Evolutionary conservation across 176 grass and related monocot genomes (phyloP).

Genomic region (Ampelocalamus luodianensis): DNA sequence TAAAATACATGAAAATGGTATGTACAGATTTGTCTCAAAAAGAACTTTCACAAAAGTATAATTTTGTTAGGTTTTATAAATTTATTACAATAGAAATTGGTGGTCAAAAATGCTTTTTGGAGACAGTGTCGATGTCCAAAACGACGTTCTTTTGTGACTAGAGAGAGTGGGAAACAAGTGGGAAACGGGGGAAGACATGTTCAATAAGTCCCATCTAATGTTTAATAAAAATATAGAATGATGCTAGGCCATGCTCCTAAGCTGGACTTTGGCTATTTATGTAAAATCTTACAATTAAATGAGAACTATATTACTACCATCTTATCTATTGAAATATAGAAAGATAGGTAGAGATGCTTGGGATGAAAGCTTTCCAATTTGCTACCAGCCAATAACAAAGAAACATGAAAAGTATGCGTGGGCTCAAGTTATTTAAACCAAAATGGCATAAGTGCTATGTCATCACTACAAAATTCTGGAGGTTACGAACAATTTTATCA

Average conservation of each 20-base stretch:
- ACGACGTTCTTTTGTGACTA: too few relatives aligned
- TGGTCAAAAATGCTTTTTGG: too few relatives aligned
- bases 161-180: too few relatives aligned
- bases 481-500: neutral
- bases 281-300: neutral
- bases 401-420: neutral
- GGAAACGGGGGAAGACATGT: too few relatives aligned
- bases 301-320: neutral
- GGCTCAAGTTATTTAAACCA: neutral
- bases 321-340: conserved; percentile 1
- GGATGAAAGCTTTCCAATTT: neutral
- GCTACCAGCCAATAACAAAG: neutral
- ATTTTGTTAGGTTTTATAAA: too few relatives aligned
- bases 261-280: neutral
- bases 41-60: too few relatives aligned
- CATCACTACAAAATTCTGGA: neutral
- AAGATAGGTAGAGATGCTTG: neutral
- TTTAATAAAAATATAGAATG: conserved; percentile 6
- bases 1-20: too few relatives aligned
- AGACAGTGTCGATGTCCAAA: too few relatives aligned
- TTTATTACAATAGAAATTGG: too few relatives aligned
- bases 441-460: neutral
- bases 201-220: neutral
- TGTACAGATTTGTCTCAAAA: too few relatives aligned
- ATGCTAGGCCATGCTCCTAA: neutral